These are phyloP conservation scores for Gelatoporia subvermispora DNA, from an alignment of 768 basidiomycete genomes.

Conservation along the genomic window DNA sequence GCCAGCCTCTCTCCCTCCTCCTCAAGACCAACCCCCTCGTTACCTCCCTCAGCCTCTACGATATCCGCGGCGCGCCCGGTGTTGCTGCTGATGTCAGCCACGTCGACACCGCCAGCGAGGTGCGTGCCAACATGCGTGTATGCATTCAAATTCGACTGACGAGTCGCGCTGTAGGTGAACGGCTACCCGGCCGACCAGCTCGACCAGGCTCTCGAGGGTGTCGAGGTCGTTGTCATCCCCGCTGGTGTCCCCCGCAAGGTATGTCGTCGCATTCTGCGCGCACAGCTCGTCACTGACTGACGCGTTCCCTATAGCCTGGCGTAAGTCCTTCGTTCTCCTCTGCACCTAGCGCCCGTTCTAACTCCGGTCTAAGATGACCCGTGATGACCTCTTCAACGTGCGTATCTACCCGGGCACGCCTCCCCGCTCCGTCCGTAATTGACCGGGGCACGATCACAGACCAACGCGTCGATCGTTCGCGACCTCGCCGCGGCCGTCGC, in stretches of 20 bases:
- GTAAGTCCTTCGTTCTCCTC: slow-evolving; percentile 44
- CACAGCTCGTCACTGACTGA: slow-evolving; percentile 21
- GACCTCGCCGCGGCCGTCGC: slow-evolving; percentile 89
- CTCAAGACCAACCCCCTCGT: slow-evolving; percentile 92
- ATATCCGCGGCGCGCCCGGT: slow-evolving; percentile 93
- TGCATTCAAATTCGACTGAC: background rate
- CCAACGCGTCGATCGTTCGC: slow-evolving; percentile 96
- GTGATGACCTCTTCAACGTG: slow-evolving; percentile 95
- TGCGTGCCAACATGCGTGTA: slow-evolving; percentile 27
- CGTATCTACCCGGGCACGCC: slow-evolving; percentile 22
- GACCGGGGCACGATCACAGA: slow-evolving; percentile 39
- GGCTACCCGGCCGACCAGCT: slow-evolving; percentile 85
- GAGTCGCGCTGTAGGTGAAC: slow-evolving; percentile 46
- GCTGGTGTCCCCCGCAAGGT: slow-evolving; percentile 99
- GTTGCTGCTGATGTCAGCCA: slow-evolving; percentile 97
- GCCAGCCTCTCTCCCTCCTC: slow-evolving; percentile 91
- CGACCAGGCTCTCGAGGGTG: slow-evolving; percentile 84
- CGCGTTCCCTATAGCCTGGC: slow-evolving; percentile 54
- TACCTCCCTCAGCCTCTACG: slow-evolving; percentile 81
- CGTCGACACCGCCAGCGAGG: slow-evolving; percentile 82
- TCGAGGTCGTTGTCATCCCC: slow-evolving; percentile 92
- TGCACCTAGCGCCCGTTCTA: slow-evolving; percentile 14
- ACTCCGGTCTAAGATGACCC: slow-evolving; percentile 68
- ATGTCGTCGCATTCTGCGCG: slow-evolving; percentile 15
- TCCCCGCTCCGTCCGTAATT: background rate